Conservation (phyloP, 495 filamentous ascomycete genomes). For the Lasiosphaeria miniovina region DNA sequence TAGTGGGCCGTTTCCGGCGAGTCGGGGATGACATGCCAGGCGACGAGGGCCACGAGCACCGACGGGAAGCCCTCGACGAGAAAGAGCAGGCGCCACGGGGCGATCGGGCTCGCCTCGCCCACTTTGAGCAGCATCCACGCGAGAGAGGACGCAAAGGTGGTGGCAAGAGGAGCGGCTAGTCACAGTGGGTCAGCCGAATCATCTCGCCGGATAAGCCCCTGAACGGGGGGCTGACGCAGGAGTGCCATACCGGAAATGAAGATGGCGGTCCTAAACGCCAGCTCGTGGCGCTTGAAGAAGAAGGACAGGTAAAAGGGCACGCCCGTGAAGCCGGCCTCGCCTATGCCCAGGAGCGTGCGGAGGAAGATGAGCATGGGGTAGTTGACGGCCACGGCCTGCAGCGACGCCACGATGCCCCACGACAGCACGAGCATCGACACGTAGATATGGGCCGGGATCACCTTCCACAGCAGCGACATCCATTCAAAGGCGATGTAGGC, state of each 20-base stretch:
- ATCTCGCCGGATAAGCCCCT: too few relatives aligned
- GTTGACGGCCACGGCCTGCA: conserved; percentile 66
- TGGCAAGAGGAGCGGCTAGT: conserved; percentile 73
- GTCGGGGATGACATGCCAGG: conserved; percentile 74
- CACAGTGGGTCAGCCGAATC: too few relatives aligned
- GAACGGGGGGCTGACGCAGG: conserved; percentile 36
- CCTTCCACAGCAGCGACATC: conserved; percentile 70
- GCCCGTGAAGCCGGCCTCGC: conserved; percentile 74
- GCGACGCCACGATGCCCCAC: conserved; percentile 67
- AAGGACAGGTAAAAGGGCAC: conserved; percentile 79
- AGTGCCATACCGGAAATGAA: conserved; percentile 64
- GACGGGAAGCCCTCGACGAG: conserved; percentile 83
- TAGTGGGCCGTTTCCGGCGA: conserved; percentile 65
- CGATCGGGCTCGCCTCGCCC: conserved; percentile 52
- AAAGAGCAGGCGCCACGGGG: conserved; percentile 82
- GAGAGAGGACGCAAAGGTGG: conserved; percentile 76
- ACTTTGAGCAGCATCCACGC: conserved; percentile 79
- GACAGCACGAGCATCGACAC: conserved; percentile 61
- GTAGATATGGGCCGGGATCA: conserved; percentile 61
- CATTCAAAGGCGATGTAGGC: conserved; percentile 67
- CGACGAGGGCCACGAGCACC: conserved; percentile 61
- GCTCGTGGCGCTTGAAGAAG: conserved; percentile 80
- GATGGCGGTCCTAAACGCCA: conserved; percentile 77
- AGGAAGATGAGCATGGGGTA: conserved; percentile 69
- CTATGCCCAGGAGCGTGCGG: conserved; percentile 65